A percentile compares a stretch with the other conserved stretches of the same genome.
phyloP scores from a whole-genome alignment of 2,329 filamentous ascomycete genomes.

The Fusarium anthophilum region DNA sequence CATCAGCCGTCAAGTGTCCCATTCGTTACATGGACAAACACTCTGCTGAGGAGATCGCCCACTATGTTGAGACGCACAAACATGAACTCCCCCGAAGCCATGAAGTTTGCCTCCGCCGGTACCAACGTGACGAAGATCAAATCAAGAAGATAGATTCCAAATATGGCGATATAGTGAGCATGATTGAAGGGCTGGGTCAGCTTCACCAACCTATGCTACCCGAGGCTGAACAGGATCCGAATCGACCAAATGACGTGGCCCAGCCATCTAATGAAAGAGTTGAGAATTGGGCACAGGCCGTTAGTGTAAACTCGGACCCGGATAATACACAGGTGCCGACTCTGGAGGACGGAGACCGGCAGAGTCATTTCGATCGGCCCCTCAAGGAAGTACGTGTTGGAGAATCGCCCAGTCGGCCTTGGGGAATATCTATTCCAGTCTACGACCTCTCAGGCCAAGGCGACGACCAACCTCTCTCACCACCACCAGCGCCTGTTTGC shows the following conservation, averaged over 20 bases:
- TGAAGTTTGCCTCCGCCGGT: slow-evolving; percentile 88
- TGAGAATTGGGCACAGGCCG: slow-evolving; percentile 84
- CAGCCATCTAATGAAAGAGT: slow-evolving; percentile 74
- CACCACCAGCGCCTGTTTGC: slow-evolving; percentile 66
- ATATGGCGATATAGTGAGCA: slow-evolving; percentile 89
- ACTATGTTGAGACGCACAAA: slow-evolving; percentile 94
- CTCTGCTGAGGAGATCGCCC: slow-evolving; percentile 89
- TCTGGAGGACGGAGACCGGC: slow-evolving; percentile 64
- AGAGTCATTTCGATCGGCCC: slow-evolving; percentile 82
- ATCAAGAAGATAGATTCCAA: slow-evolving; percentile 92
- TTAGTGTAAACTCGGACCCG: slow-evolving; percentile 64
- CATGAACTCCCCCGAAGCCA: slow-evolving; percentile 94
- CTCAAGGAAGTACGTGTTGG: slow-evolving; percentile 92
- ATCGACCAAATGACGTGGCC: slow-evolving; percentile 56
- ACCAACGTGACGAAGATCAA: slow-evolving; percentile 86
- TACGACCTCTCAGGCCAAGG: slow-evolving; percentile 54
- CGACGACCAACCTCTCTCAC: slow-evolving; percentile 59
- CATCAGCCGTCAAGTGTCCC: slow-evolving; percentile 76
- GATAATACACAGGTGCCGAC: slow-evolving; percentile 45
- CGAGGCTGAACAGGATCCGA: slow-evolving; percentile 58
- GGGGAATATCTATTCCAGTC: slow-evolving; percentile 86
- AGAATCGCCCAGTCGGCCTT: slow-evolving; percentile 91
- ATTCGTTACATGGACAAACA: slow-evolving; percentile 94
- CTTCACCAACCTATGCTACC: slow-evolving; percentile 91
- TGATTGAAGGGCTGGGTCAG: slow-evolving; percentile 90